Evolutionary conservation across 164 flowering plant species (phyloP).

Genomic region (Umbilicus rupestris): DNA sequence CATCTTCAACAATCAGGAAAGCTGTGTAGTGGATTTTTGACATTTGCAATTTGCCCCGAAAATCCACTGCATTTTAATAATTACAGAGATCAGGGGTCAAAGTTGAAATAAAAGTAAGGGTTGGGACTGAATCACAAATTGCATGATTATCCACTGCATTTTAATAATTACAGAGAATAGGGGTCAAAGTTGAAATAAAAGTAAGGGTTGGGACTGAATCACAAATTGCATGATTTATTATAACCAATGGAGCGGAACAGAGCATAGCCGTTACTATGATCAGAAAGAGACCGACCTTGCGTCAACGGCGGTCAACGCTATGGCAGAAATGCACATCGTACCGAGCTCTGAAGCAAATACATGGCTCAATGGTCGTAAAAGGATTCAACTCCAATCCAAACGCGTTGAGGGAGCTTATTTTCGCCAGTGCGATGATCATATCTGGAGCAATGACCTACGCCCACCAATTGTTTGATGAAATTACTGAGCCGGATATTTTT

Average conservation of each 20-base stretch:
- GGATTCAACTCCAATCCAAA: constrained; percentile 46
- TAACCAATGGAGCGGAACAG: background rate
- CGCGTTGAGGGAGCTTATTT: constrained; percentile 55
- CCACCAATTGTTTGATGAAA: constrained; percentile 48
- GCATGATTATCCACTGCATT: too few relatives aligned
- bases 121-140: background rate
- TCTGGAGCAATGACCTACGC: constrained; percentile 44
- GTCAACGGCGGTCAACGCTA: constrained; percentile 26
- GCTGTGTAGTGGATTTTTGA: too few relatives aligned
- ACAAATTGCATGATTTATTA: background rate
- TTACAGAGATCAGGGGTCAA: too few relatives aligned
- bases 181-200: background rate
- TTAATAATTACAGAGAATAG: too few relatives aligned
- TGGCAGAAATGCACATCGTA: constrained; percentile 44
- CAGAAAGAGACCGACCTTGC: constrained; percentile 29
- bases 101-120: background rate
- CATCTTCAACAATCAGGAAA: too few relatives aligned
- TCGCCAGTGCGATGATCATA: constrained; percentile 28
- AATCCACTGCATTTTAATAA: too few relatives aligned
- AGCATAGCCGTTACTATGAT: constrained; percentile 26
- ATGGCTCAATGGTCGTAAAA: constrained; percentile 38
- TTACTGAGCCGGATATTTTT: constrained; percentile 54
- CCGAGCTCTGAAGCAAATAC: constrained; percentile 48
- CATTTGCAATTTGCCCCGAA: too few relatives aligned
- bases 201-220: background rate